Conservation (phyloP, 805 yeast genomes). For the Candida sanyiensis region DNA sequence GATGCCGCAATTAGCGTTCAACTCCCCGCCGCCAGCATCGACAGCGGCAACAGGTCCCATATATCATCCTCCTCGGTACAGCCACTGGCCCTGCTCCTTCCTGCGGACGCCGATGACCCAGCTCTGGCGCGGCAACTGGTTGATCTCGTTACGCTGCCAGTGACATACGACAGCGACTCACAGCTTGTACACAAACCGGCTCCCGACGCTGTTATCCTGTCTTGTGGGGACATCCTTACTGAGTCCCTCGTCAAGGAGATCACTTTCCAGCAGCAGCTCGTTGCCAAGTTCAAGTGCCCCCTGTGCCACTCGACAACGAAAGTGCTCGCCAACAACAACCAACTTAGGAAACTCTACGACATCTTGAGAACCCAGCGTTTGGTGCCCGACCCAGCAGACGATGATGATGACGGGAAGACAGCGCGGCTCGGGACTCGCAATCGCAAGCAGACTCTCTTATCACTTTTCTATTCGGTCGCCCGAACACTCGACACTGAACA, state of each 20-base stretch:
- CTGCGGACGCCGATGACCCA: background rate
- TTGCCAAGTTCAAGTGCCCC: conserved; percentile 18
- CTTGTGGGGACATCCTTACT: conserved; percentile 39
- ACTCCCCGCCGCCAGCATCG: too few species aligned
- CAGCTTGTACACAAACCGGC: conserved; percentile 10
- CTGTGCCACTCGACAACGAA: conserved; percentile 14
- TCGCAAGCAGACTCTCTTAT: conserved; percentile 27
- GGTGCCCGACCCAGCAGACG: conserved; percentile 2
- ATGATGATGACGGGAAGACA: background rate
- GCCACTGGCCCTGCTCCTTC: background rate
- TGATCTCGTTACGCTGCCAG: conserved; percentile 14
- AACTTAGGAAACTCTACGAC: conserved; percentile 15
- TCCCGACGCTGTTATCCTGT: conserved; percentile 26
- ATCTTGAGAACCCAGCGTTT: conserved; percentile 5
- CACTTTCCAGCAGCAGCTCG: conserved; percentile 2
- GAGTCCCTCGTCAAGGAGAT: conserved; percentile 26
- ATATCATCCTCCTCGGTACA: too few species aligned
- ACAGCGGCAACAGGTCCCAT: too few species aligned
- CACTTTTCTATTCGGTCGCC: conserved; percentile 31
- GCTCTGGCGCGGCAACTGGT: conserved; percentile 2
- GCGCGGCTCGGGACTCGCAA: background rate
- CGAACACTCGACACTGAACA: conserved; percentile 12
- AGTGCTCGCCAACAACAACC: conserved; percentile 10
- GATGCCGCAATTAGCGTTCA: too few species aligned
- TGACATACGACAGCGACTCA: conserved; percentile 7